Conservation (phyloP, 306 rosid species). For the Prunus padus region DNA sequence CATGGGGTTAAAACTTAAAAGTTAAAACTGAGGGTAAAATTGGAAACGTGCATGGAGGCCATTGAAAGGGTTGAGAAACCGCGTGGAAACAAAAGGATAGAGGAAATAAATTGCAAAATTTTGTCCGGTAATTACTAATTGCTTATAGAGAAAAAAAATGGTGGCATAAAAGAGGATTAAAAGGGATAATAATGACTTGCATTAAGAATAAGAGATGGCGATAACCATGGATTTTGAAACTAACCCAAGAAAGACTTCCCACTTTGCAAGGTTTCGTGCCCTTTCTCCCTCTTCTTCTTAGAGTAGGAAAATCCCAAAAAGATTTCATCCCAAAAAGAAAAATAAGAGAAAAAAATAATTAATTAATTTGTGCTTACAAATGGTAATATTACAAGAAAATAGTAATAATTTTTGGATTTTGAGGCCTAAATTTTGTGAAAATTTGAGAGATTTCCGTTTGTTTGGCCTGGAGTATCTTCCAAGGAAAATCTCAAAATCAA, state of each 20-base stretch:
- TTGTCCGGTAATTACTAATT: background rate
- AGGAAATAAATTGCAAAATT: background rate
- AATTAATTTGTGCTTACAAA: background rate
- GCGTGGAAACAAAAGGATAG: background rate
- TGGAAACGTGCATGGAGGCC: background rate
- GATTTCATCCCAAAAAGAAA: slow-evolving; percentile 7
- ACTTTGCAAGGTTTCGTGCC: background rate
- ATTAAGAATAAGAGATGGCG: slow-evolving; percentile 14
- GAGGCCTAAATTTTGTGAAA: background rate
- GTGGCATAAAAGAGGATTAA: background rate
- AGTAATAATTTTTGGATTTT: background rate
- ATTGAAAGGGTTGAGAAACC: slow-evolving; percentile 3
- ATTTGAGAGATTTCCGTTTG: background rate
- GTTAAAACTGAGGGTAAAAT: background rate
- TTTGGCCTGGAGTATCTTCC: background rate
- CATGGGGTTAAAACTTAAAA: background rate
- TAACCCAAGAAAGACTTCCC: slow-evolving; percentile 9
- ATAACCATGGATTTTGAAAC: slow-evolving; percentile 10
- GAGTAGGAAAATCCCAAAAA: background rate
- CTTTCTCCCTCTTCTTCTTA: background rate
- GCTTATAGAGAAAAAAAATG: background rate
- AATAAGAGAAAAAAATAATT: background rate
- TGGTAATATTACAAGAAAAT: background rate
- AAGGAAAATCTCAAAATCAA: background rate
- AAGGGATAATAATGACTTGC: background rate